Conservation (phyloP, 768 basidiomycete genomes). For the Pisolithus sp. region DNA sequence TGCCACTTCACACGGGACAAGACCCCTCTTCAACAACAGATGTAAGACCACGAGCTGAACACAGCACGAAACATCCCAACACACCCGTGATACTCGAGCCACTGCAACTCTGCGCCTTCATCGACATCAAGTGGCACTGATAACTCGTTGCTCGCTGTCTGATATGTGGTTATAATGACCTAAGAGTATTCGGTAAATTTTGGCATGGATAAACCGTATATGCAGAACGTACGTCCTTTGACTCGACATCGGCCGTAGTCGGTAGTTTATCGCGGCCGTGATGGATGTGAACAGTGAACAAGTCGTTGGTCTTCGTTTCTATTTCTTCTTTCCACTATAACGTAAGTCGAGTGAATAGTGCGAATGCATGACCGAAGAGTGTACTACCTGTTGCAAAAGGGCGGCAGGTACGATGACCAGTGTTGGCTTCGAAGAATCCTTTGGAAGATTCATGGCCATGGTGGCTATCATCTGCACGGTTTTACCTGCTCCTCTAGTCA, state of each 20-base stretch:
- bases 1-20: constrained; percentile 59
- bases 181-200: constrained; percentile 20
- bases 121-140: constrained; percentile 43
- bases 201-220: not conserved
- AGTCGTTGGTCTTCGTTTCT: constrained; percentile 55
- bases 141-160: constrained; percentile 61
- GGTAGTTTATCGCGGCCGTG: constrained; percentile 67
- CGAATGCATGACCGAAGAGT: not conserved
- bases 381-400: constrained; percentile 56
- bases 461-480: constrained; percentile 78
- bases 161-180: constrained; percentile 75
- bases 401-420: constrained; percentile 75
- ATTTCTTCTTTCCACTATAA: constrained; percentile 69
- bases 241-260: constrained; percentile 41
- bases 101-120: constrained; percentile 40
- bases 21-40: constrained; percentile 39
- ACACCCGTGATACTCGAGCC: constrained; percentile 46
- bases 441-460: constrained; percentile 62
- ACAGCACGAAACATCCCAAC: constrained; percentile 2
- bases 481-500: constrained; percentile 39
- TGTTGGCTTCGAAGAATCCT: constrained; percentile 45
- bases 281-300: constrained; percentile 61
- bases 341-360: not conserved
- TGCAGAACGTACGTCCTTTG: constrained; percentile 41
- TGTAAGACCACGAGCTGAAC: not conserved